Evolutionary conservation across 352 stramenopile species (phyloP).

Genomic region (Aphanomyces euteiches): DNA sequence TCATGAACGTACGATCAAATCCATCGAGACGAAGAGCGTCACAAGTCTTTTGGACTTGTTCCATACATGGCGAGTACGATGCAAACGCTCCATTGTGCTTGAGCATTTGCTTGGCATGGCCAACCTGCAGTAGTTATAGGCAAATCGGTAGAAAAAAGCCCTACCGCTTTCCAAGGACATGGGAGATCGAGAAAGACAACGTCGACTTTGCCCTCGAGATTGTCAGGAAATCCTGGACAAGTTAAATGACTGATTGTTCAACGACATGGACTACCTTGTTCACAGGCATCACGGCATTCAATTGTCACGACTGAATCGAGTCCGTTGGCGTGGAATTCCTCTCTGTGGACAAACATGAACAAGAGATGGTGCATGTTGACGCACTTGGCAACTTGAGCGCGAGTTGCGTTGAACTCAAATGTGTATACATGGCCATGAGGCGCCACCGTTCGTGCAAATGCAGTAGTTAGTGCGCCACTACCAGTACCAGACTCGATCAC

Average conservation of each 20-base stretch:
- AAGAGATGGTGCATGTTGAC: neutral
- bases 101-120: conserved; percentile 89
- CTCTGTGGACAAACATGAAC: conserved; percentile 27
- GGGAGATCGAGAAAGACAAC: conserved; percentile 98
- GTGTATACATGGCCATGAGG: conserved; percentile 92
- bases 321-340: conserved; percentile 93
- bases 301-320: conserved; percentile 90
- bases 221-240: conserved; percentile 46
- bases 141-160: neutral
- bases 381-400: conserved; percentile 81
- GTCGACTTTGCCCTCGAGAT: conserved; percentile 79
- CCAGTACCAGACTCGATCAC: conserved; percentile 91
- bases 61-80: conserved; percentile 98
- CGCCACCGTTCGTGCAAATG: conserved; percentile 86
- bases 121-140: conserved; percentile 3
- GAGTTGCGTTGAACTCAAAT: conserved; percentile 97
- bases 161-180: conserved; percentile 94
- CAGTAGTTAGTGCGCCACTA: conserved; percentile 91
- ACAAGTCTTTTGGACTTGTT: conserved; percentile 95
- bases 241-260: neutral
- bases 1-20: conserved; percentile 62
- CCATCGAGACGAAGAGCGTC: conserved; percentile 62
- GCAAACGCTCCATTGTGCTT: conserved; percentile 91
- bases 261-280: conserved; percentile 47
- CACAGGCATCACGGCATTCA: conserved; percentile 94